Conservation (phyloP, 345 rosid species). For the Populus davidiana region DNA sequence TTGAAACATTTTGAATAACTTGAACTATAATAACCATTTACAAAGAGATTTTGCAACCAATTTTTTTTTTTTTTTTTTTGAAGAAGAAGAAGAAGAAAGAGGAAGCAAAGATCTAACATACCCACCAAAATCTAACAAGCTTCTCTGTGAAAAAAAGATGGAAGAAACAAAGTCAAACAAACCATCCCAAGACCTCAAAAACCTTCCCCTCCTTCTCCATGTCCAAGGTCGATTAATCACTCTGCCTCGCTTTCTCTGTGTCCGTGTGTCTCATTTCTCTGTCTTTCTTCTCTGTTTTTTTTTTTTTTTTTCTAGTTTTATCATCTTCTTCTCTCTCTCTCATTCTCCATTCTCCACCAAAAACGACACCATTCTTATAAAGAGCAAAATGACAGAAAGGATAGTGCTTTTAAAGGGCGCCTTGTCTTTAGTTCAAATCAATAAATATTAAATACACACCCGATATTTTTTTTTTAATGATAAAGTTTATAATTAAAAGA, state of each 20-base stretch:
- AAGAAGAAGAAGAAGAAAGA: neutral
- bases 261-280: neutral
- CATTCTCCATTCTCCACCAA: conserved; percentile 22
- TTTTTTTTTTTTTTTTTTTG: neutral
- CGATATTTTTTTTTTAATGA: too few relatives aligned
- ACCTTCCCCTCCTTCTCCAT: conserved; percentile 17
- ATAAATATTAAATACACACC: neutral
- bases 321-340: conserved; percentile 9
- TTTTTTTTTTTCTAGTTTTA: conserved; percentile 10
- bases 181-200: conserved; percentile 28
- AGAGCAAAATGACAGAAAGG: conserved; percentile 41
- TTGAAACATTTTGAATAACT: neutral
- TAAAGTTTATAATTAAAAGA: neutral
- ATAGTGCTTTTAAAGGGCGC: conserved; percentile 42
- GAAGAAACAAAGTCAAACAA: conserved; percentile 24
- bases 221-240: conserved; percentile 17
- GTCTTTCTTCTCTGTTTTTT: neutral
- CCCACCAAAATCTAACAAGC: conserved; percentile 32
- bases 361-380: conserved; percentile 27
- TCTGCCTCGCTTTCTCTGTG: conserved; percentile 2
- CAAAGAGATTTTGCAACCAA: neutral
- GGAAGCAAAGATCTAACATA: conserved; percentile 5
- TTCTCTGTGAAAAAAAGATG: conserved; percentile 13
- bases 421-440: conserved; percentile 34
- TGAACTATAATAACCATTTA: neutral